These are phyloP conservation scores for Xylariaceae sp. DNA, from an alignment of 2,329 filamentous ascomycete species.

Conservation along the genomic window DNA sequence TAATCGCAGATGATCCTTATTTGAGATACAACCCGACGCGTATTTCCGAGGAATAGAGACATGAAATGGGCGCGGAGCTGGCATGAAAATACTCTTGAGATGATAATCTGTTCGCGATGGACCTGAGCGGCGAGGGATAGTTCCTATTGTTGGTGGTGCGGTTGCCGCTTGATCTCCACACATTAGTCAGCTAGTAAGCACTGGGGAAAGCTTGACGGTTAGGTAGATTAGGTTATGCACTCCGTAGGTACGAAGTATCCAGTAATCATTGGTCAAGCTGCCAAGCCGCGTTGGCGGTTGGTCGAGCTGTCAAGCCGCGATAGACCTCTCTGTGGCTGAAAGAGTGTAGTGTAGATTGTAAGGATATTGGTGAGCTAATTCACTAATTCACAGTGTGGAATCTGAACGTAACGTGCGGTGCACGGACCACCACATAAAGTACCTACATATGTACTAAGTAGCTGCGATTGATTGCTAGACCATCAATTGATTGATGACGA, in stretches of 20 bases:
- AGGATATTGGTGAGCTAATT: too few species aligned
- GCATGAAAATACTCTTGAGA: constrained; percentile 15
- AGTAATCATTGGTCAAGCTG: too few species aligned
- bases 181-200: constrained; percentile 14
- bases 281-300: too few species aligned
- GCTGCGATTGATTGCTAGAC: constrained; percentile 11
- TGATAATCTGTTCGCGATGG: constrained; percentile 2
- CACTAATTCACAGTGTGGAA: too few species aligned
- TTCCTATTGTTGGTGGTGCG: constrained; percentile 21
- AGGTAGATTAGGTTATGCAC: too few species aligned
- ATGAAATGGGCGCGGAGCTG: constrained; percentile 5
- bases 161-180: constrained; percentile 4
- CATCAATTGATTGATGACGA: background rate
- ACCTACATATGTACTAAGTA: too few species aligned
- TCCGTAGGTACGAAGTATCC: too few species aligned
- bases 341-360: too few species aligned
- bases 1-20: background rate
- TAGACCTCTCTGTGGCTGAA: background rate
- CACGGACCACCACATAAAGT: too few species aligned
- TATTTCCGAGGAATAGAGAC: constrained; percentile 9
- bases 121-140: constrained; percentile 10
- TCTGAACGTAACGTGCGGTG: too few species aligned
- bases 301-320: background rate
- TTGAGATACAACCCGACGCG: constrained; percentile 21
- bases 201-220: background rate